A percentile compares a stretch with the other conserved stretches of the same genome.
Evolutionary conservation across 805 yeast genomes (phyloP).

Genomic region (Candida khao-thaluensis): DNA sequence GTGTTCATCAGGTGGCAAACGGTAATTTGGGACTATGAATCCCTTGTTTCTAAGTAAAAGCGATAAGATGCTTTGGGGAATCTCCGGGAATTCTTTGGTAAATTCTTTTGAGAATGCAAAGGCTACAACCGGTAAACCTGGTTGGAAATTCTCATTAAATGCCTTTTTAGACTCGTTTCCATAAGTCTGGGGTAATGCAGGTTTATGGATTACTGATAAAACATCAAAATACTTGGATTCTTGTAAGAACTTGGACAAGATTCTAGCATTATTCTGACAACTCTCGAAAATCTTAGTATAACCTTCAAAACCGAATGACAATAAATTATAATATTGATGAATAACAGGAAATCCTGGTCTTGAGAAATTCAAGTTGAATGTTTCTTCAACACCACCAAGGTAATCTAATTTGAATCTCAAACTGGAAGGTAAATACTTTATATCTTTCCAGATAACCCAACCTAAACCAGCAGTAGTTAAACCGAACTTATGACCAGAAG

Average conservation of each 20-base stretch:
- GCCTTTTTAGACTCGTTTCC: conserved; percentile 15
- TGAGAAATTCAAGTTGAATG: conserved; percentile 83
- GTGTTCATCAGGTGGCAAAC: conserved; percentile 62
- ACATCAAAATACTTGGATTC: conserved; percentile 66
- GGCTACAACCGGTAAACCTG: conserved; percentile 89
- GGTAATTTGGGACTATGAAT: conserved; percentile 88
- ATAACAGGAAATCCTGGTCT: conserved; percentile 91
- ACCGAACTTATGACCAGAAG: conserved; percentile 93
- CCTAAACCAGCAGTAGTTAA: conserved; percentile 89
- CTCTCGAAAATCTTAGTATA: conserved; percentile 58
- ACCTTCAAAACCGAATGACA: conserved; percentile 72
- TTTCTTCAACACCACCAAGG: conserved; percentile 85
- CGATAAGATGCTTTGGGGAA: conserved; percentile 78
- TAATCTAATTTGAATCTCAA: conserved; percentile 77
- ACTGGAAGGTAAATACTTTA: conserved; percentile 61
- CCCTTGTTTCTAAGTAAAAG: conserved; percentile 73
- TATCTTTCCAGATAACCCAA: conserved; percentile 83
- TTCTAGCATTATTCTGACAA: conserved; percentile 71
- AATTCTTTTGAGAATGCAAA: conserved; percentile 69
- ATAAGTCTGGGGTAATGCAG: conserved; percentile 21
- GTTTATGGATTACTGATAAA: conserved; percentile 75
- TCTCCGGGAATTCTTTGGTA: conserved; percentile 61
- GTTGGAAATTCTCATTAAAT: conserved; percentile 51
- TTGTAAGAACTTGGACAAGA: conserved; percentile 61
- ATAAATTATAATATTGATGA: conserved; percentile 81